Conservation (phyloP, 495 filamentous ascomycete species). For the Beverwykella pulmonaria region DNA sequence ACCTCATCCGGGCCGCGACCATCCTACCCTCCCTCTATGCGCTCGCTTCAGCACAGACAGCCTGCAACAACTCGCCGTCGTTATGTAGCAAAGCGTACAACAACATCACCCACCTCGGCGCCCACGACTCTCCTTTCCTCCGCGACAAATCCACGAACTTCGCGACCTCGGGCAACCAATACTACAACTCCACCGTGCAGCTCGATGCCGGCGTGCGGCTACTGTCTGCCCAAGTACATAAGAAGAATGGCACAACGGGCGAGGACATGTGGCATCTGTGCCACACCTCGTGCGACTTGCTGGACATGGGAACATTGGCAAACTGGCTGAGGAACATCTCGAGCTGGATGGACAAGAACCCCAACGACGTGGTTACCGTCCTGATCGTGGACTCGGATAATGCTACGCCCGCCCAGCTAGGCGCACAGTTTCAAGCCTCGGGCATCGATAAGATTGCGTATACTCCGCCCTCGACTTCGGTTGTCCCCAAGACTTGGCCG, state of each 20-base stretch:
- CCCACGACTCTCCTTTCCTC: constrained; percentile 66
- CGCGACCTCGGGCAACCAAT: constrained; percentile 46
- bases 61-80: constrained; percentile 65
- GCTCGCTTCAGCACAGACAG: constrained; percentile 33
- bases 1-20: constrained; percentile 12
- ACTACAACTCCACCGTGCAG: constrained; percentile 44
- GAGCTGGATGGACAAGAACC: constrained; percentile 45
- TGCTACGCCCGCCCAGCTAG: constrained; percentile 35
- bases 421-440: constrained; percentile 39
- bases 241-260: constrained; percentile 23
- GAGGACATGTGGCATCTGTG: constrained; percentile 44
- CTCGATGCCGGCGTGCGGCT: constrained; percentile 47
- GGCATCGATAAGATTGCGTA: constrained; percentile 43
- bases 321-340: constrained; percentile 43
- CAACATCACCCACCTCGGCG: constrained; percentile 65
- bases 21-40: constrained; percentile 31
- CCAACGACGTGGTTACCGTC: constrained; percentile 48
- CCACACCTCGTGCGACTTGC: constrained; percentile 43
- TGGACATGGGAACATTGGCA: constrained; percentile 43
- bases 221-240: constrained; percentile 46
- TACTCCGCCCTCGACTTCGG: constrained; percentile 27
- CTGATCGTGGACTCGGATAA: constrained; percentile 46
- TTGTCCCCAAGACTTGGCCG: constrained; percentile 40
- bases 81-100: constrained; percentile 63
- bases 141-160: constrained; percentile 51